Percentiles rank a stretch among this genome's conserved stretches.
These are phyloP conservation scores for Leccinum rimulosum DNA, from an alignment of 768 basidiomycete species.

Conservation along the genomic window DNA sequence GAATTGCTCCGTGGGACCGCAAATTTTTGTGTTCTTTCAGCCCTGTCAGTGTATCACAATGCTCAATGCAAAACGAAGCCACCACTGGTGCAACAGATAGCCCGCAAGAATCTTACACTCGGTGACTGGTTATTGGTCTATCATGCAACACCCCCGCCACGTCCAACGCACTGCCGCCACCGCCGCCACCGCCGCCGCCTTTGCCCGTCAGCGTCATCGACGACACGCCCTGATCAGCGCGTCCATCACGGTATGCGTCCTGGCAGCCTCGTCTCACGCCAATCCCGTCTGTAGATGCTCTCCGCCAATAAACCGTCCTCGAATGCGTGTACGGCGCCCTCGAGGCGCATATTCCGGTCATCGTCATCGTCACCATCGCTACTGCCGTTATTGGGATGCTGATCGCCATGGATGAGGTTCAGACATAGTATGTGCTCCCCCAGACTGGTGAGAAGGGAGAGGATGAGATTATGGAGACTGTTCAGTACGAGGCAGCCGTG, in stretches of 20 bases:
- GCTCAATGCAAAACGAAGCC: neutral
- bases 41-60: neutral
- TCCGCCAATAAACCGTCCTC: slow-evolving; percentile 64
- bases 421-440: too few species aligned
- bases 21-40: neutral
- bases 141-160: neutral
- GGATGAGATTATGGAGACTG: too few species aligned
- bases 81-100: neutral
- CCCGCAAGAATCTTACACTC: neutral
- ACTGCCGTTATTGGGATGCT: too few species aligned
- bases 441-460: neutral
- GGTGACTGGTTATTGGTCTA: neutral
- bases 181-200: neutral
- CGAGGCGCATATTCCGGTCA: too few species aligned
- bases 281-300: slow-evolving; percentile 45
- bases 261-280: too few species aligned
- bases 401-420: too few species aligned
- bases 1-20: neutral
- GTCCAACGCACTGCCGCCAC: too few species aligned
- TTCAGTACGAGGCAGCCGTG: too few species aligned
- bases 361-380: too few species aligned
- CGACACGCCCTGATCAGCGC: slow-evolving; percentile 9
- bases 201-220: slow-evolving; percentile 1
- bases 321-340: slow-evolving; percentile 48
- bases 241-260: neutral